These are phyloP conservation scores for Volutella citrinella DNA, from an alignment of 2,329 filamentous ascomycete species.

Conservation along the genomic window DNA sequence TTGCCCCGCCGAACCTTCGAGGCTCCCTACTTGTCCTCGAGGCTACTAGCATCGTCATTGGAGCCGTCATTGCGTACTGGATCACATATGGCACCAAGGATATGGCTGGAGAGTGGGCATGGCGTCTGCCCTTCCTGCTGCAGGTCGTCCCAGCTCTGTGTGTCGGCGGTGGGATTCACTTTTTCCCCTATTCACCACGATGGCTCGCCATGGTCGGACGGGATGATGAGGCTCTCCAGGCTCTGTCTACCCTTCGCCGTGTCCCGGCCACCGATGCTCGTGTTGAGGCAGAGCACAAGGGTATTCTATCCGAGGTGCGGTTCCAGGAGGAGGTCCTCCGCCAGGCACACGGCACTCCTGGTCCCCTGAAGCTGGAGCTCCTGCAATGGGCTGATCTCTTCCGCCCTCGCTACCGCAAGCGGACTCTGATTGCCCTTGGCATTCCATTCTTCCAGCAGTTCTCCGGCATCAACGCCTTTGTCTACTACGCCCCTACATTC, in stretches of 20 bases:
- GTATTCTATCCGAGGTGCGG: constrained; percentile 46
- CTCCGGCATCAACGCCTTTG: constrained; percentile 21
- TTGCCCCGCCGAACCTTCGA: constrained; percentile 35
- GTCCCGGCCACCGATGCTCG: constrained; percentile 40
- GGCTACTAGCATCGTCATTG: constrained; percentile 48
- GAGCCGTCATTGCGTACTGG: constrained; percentile 51
- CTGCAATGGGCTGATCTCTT: constrained; percentile 46
- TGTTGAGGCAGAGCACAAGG: constrained; percentile 45
- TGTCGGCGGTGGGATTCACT: constrained; percentile 38
- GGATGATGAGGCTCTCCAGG: constrained; percentile 36
- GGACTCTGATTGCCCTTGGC: constrained; percentile 26
- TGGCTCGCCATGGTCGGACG: constrained; percentile 40
- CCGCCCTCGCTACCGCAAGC: constrained; percentile 39
- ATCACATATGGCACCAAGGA: constrained; percentile 50
- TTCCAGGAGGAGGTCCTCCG: constrained; percentile 35
- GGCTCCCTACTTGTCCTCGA: constrained; percentile 47
- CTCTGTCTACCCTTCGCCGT: constrained; percentile 36
- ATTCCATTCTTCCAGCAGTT: constrained; percentile 13
- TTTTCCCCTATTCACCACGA: constrained; percentile 44
- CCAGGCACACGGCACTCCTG: constrained; percentile 5
- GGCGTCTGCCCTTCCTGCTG: constrained; percentile 44
- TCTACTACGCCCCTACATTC: constrained; percentile 43
- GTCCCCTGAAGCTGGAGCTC: constrained; percentile 41
- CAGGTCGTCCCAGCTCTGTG: constrained; percentile 27
- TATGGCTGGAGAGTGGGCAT: constrained; percentile 40